These are phyloP conservation scores for Suillus weaverae DNA, from an alignment of 768 basidiomycete species.

Conservation along the genomic window DNA sequence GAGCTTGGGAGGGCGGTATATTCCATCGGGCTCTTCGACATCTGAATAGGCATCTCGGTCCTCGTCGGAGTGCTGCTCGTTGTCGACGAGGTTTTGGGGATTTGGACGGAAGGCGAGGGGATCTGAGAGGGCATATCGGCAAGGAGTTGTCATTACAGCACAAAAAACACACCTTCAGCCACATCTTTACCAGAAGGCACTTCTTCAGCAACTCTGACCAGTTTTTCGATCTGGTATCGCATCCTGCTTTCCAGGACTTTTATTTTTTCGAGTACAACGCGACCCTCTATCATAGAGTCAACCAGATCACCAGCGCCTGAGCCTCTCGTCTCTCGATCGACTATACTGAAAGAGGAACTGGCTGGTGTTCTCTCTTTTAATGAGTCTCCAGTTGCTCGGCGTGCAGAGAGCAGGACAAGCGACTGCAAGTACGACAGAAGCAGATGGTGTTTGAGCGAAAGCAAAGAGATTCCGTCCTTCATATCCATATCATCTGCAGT, in stretches of 20 bases:
- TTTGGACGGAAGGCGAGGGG: conserved; percentile 93
- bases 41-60: conserved; percentile 15
- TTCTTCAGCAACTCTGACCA: conserved; percentile 76
- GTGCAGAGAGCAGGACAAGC: conserved; percentile 70
- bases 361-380: conserved; percentile 53
- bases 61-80: conserved; percentile 38
- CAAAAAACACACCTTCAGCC: conserved; percentile 55
- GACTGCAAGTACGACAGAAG: conserved; percentile 86
- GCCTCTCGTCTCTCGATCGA: conserved; percentile 56
- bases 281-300: conserved; percentile 74
- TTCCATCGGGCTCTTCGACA: conserved; percentile 40
- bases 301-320: conserved; percentile 70
- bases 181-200: conserved; percentile 40
- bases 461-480: conserved; percentile 83
- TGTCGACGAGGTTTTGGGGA: conserved; percentile 65
- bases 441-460: conserved; percentile 84
- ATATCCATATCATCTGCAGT: conserved; percentile 45
- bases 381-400: conserved; percentile 66
- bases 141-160: background rate
- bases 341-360: conserved; percentile 49
- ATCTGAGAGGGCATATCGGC: conserved; percentile 47
- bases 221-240: conserved; percentile 95
- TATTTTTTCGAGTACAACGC: conserved; percentile 87
- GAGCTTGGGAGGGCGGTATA: conserved; percentile 85
- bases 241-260: conserved; percentile 83